These are phyloP conservation scores for Cercospora nicotianae DNA, from an alignment of 2,329 filamentous ascomycete genomes.

Conservation along the genomic window DNA sequence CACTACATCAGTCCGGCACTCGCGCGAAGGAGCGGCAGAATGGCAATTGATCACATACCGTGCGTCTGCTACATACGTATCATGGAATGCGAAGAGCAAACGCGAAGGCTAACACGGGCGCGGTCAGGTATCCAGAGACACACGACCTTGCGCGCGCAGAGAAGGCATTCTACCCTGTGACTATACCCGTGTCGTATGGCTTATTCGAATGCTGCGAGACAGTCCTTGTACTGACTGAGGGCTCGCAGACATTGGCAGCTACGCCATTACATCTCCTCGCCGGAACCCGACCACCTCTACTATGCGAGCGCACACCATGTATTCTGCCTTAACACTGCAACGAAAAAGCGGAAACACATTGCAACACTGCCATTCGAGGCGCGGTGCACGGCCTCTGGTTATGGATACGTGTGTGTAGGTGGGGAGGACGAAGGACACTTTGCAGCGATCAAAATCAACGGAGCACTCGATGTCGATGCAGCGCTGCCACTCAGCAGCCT, in stretches of 20 bases:
- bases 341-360: constrained; percentile 73
- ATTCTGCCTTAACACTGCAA: constrained; percentile 60
- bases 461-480: constrained; percentile 55
- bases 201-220: constrained; percentile 39
- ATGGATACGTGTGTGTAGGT: constrained; percentile 88
- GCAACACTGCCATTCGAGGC: constrained; percentile 66
- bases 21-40: constrained; percentile 17
- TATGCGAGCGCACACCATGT: constrained; percentile 73
- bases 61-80: constrained; percentile 13
- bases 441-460: constrained; percentile 67
- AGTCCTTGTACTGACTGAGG: not conserved
- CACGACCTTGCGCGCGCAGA: constrained; percentile 47
- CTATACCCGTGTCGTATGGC: constrained; percentile 52
- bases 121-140: constrained; percentile 48
- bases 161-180: constrained; percentile 49
- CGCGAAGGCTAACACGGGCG: constrained; percentile 9
- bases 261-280: constrained; percentile 82
- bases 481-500: constrained; percentile 54
- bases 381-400: constrained; percentile 81
- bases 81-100: not conserved
- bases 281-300: constrained; percentile 75
- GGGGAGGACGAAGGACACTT: constrained; percentile 83
- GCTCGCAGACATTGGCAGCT: constrained; percentile 75
- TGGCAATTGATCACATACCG: constrained; percentile 37
- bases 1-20: not conserved